A percentile compares a stretch with the other conserved stretches of the same genome.
Conservation (phyloP, 1,284 basidiomycete genomes). For the Boletus semigastroideus region DNA sequence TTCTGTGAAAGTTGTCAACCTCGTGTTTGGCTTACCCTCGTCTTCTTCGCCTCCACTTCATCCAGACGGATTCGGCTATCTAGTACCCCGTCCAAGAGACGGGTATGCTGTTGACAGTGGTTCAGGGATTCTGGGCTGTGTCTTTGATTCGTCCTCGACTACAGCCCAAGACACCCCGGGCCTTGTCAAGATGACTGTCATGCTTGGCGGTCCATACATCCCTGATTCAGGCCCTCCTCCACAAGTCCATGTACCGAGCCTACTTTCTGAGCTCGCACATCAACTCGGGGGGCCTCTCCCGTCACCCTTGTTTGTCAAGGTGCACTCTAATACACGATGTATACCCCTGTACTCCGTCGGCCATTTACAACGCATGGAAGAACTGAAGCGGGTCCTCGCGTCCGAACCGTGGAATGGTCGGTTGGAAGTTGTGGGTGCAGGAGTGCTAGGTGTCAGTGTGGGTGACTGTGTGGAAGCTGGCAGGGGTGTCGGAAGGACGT, state of each 20-base stretch:
- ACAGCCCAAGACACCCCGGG: conserved; percentile 61
- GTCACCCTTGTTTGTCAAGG: conserved; percentile 54
- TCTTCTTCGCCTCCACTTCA: conserved; percentile 48
- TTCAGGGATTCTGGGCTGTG: conserved; percentile 72
- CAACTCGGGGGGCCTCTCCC: conserved; percentile 57
- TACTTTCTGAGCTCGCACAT: conserved; percentile 42
- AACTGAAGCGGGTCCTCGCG: conserved; percentile 51
- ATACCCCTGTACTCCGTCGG: conserved; percentile 84
- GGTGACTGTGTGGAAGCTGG: conserved; percentile 86
- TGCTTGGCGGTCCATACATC: conserved; percentile 80
- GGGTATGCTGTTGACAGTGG: conserved; percentile 44
- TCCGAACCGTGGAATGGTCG: conserved; percentile 52
- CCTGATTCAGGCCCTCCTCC: conserved; percentile 7
- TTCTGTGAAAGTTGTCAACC: conserved; percentile 70
- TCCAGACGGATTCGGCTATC: conserved; percentile 90
- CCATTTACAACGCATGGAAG: conserved; percentile 68
- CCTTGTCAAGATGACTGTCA: conserved; percentile 78
- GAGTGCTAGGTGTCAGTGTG: conserved; percentile 87
- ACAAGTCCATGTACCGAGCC: conserved; percentile 30
- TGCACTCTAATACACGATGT: conserved; percentile 64
- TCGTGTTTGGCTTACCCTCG: conserved; percentile 64
- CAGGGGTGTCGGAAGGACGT: conserved; percentile 48
- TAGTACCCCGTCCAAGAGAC: conserved; percentile 73
- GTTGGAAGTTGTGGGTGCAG: conserved; percentile 81
- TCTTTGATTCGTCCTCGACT: conserved; percentile 81